Base-by-base conservation (phyloP, 2,329 filamentous ascomycete species). In the Cyphellophora europaea region DNA sequence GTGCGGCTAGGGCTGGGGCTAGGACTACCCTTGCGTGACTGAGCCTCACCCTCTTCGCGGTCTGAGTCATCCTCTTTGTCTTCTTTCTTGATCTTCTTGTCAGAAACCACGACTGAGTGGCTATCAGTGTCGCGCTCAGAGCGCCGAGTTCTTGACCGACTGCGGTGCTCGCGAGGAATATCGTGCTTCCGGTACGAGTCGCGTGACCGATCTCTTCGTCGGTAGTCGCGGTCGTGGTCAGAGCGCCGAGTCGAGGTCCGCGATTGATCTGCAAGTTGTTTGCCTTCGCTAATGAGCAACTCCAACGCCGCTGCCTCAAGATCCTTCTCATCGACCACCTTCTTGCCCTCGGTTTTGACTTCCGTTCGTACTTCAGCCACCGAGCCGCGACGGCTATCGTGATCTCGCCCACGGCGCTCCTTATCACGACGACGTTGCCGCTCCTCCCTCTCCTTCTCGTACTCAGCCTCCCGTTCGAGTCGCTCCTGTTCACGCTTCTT, bases 281-380 rank as follows among this genome's bases (percentile, higher is more conserved):
- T 64, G 31, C 70, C 68, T 52, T 76, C 72, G 44, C 62, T 65
- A 14, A 75, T 48, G 8, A 76, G 58, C 41, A 68, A 50, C 38
- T 72, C 63, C 34, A 75, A 55, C 8, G 72, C 72, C 23, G 67
- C 61, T 42, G 71, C 66, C 47, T 75, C 71, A 30, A 76, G 50
- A 12, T 67, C 63, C 50, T 74, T 72, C 38, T 74, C 69, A 37
- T 65, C 62, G 32, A 71, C 62, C 6, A 54, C 50, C 18, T 55
- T 52, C 41, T 58, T 59, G 3, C 55, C 52, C 3, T 53, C 49
- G 21, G n/a, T n/a, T 19, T 43, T 43, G n/a, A 37, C 33, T 11
- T 35, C 17, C 11, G 55, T 51, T 30, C n/a, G n/a, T n/a, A n/a
- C n/a, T n/a, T n/a, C n/a, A 31, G 44, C 46, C 36, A 50, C 56